Evolutionary conservation across 2,329 filamentous ascomycete genomes (phyloP).

Genomic region (Trichoderma lentiforme): DNA sequence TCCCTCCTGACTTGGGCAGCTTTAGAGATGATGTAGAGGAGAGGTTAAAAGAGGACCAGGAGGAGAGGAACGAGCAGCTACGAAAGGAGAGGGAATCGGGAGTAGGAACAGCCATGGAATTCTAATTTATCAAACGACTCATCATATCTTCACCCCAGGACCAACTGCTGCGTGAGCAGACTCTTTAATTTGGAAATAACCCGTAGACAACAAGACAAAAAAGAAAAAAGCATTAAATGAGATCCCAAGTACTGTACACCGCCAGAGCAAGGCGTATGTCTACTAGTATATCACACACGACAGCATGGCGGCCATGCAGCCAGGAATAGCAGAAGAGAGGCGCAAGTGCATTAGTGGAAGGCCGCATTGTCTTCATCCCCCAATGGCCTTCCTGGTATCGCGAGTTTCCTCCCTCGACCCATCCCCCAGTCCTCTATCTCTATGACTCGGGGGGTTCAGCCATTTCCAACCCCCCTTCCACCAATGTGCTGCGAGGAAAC

Average conservation of each 20-base stretch:
- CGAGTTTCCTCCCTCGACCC: neutral
- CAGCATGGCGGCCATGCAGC: neutral
- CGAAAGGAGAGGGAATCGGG: slow-evolving; percentile 56
- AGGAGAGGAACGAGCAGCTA: slow-evolving; percentile 54
- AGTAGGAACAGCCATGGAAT: slow-evolving; percentile 56
- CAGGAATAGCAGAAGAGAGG: slow-evolving; percentile 8
- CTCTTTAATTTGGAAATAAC: neutral
- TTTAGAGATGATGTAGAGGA: slow-evolving; percentile 68
- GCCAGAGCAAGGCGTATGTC: neutral
- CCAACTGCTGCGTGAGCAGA: neutral
- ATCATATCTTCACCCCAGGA: neutral
- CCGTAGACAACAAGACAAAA: slow-evolving; percentile 17
- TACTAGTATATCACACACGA: slow-evolving; percentile 7
- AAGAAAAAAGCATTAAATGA: slow-evolving; percentile 7
- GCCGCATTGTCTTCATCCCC: neutral
- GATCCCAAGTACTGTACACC: neutral
- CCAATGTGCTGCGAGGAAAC: slow-evolving; percentile 24
- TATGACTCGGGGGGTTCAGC: neutral
- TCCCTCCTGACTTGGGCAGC: slow-evolving; percentile 71
- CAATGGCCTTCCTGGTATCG: slow-evolving; percentile 9
- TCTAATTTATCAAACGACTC: slow-evolving; percentile 25
- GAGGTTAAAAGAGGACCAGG: slow-evolving; percentile 60
- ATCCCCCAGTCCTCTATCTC: neutral
- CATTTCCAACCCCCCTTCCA: neutral
- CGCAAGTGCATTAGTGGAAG: slow-evolving; percentile 13